phyloP scores from a whole-genome alignment of 2,329 filamentous ascomycete species.

The Calonectria leucothoes region DNA sequence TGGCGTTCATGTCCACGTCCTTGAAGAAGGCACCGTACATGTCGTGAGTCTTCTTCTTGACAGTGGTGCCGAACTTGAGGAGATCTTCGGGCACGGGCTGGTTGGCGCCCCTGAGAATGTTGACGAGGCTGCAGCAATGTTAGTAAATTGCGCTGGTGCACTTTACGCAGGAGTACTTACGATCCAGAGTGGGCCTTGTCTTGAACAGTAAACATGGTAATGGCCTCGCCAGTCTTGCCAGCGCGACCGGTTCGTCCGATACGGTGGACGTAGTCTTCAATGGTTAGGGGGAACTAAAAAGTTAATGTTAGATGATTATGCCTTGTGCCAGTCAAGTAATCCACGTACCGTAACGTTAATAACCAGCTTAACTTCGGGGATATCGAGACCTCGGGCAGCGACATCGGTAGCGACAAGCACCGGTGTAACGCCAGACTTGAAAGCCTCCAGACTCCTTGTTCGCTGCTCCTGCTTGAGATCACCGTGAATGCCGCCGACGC shows the following conservation, averaged over 20 bases:
- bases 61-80: slow-evolving; percentile 95
- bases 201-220: slow-evolving; percentile 94
- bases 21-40: slow-evolving; percentile 97
- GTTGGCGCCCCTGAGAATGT: slow-evolving; percentile 92
- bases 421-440: slow-evolving; percentile 86
- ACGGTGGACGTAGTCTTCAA: slow-evolving; percentile 97
- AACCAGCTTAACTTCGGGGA: slow-evolving; percentile 93
- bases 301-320: slow-evolving; percentile 13
- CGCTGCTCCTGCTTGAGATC: slow-evolving; percentile 91
- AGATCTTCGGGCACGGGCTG: slow-evolving; percentile 91
- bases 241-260: slow-evolving; percentile 96
- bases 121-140: slow-evolving; percentile 75
- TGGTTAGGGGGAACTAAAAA: slow-evolving; percentile 83
- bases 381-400: slow-evolving; percentile 92
- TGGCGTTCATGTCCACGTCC: slow-evolving; percentile 84
- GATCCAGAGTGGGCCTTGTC: slow-evolving; percentile 93
- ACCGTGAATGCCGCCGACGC: slow-evolving; percentile 92
- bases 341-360: slow-evolving; percentile 83
- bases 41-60: slow-evolving; percentile 98
- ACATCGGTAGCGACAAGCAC: slow-evolving; percentile 96
- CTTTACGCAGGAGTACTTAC: slow-evolving; percentile 63
- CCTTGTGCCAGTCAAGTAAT: neutral
- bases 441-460: slow-evolving; percentile 86
- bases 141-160: slow-evolving; percentile 2
- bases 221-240: slow-evolving; percentile 87